Evolutionary conservation across 2,329 filamentous ascomycete species (phyloP), one percentile per base, ranked within the genome.

Genomic region (Sporothrix pallida): DNA sequence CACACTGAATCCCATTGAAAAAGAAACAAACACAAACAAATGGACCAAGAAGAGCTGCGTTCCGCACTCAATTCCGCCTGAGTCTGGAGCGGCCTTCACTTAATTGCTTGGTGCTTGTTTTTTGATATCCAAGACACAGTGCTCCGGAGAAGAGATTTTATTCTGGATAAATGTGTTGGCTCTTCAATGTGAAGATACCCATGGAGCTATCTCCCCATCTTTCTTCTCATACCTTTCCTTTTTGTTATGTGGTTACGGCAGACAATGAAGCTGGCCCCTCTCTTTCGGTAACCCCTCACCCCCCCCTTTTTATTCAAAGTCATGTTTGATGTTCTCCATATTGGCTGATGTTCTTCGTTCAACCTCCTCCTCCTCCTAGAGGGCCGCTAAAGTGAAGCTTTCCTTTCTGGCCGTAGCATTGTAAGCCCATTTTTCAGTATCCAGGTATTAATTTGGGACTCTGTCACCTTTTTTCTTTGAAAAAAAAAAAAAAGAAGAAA

Each of bases 11-110:
- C 7, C 4, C 31, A 37, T 5, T n/a, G n/a, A 65, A 44, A 52
- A 17, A 20, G 50, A n/a, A 17, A 15, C 50, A 20, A 15, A 52
- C 15, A 52, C 15, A 52, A 46, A 65, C 2, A 12, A n/a, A 63
- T 3, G 7, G 26, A 42, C 5, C 13, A 17, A 15, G 12, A 12
- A 7, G n/a, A 9, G 31, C 15, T n/a, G 1, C 6, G 42, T 44
- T 44, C 31, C 37, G 37, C 60, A 63, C 60, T 63, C 60, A 9
- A 20, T 44, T 63, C 37, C 60, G 60, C 60, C 60, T 4, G 44
- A 20, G 44, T 20, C 9, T 13, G 60, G 17, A 17, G 6, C 26
- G 12, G 7, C 17, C 44, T 63, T 31, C 17, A 2, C 44, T 63
- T 37, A 17, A 63, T 4, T 12, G 13, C 12, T 26, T 26, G 23